phyloP scores from a whole-genome alignment of 179 eudicot species.

The Beta lomatogona region DNA sequence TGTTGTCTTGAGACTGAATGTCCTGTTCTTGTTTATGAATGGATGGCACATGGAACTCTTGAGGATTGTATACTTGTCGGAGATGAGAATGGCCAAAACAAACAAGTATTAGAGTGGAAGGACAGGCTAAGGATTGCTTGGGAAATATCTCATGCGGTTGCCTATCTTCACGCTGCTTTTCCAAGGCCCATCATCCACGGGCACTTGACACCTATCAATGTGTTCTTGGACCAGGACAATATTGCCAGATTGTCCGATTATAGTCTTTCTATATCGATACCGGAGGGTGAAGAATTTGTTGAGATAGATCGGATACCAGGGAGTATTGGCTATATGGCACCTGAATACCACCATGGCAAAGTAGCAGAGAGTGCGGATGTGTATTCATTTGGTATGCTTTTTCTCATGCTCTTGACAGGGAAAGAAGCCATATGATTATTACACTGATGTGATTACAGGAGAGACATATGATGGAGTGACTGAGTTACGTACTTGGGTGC shows the following conservation, averaged over 20 bases:
- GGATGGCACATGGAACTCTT: neutral
- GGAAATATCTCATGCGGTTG: neutral
- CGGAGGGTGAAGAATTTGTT: neutral
- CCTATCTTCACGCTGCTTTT: constrained; percentile 2
- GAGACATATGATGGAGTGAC: neutral
- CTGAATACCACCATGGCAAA: neutral
- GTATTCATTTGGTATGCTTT: constrained; percentile 1
- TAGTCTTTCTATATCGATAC: neutral
- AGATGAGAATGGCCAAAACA: neutral
- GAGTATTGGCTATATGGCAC: neutral
- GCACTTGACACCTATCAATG: neutral
- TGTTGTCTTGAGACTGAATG: constrained; percentile 17
- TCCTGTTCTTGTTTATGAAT: constrained; percentile 18
- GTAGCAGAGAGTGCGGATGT: neutral
- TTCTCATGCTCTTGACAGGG: neutral
- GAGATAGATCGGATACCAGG: neutral
- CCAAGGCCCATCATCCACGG: neutral
- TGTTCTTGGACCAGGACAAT: neutral
- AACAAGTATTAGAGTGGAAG: neutral
- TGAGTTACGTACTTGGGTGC: neutral
- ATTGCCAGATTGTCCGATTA: neutral
- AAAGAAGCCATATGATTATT: too few relatives aligned
- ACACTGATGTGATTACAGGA: neutral
- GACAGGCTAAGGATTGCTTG: constrained; percentile 5
- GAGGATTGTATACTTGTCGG: neutral